Evolutionary conservation across 2,329 filamentous ascomycete genomes (phyloP), one percentile per base, ranked within the genome.

Genomic region (Peltaster fructicola): DNA sequence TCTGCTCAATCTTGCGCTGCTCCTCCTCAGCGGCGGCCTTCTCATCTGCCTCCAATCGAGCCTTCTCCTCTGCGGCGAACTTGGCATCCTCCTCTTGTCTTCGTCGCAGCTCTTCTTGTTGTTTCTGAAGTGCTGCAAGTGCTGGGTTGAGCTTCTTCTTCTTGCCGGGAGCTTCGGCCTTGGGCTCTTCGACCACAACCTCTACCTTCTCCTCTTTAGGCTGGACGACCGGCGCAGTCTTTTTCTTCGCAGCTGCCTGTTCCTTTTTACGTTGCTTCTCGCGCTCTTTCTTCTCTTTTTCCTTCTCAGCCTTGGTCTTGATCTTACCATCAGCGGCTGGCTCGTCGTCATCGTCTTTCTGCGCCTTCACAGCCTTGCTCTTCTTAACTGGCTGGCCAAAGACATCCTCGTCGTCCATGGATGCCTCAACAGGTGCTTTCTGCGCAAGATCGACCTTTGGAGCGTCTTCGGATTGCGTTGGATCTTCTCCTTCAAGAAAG

Each of bases 181-280:
- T 42, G 19, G 51, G 41, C 26, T 54, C 56, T 11, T 63, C 56
- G 35, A 76, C 63, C 7, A 34, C 29, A 49, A 33, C 26, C 24
- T 44, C 40, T 7, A 32, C 25, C 31, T 41, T 41, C 15, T 46
- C 45, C 25, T 39, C 27, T 31, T 42, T 43, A 15, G 28, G 25
- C 12, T 30, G 29, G 10, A 30, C 20, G 11, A 62, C 56, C 17
- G 53, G 54, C 8, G 56, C 43, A 15, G 63, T 55, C 58, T 88
- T 91, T 64, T 91, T 91, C 59, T 84, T 81, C 14, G 77, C 35
- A n/a, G 45, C 72, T 37, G 81, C 80, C 74, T 95, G 77, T 55
- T 98, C 88, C 70, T 84, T 98, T 61, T 98, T 98, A 39, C 84
- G 68, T 58, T 88, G 79, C 70, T 98, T 98, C 61, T 98, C 88